These are phyloP conservation scores for Solanum clarkiae DNA, from an alignment of 257 asterid species.

Conservation along the genomic window DNA sequence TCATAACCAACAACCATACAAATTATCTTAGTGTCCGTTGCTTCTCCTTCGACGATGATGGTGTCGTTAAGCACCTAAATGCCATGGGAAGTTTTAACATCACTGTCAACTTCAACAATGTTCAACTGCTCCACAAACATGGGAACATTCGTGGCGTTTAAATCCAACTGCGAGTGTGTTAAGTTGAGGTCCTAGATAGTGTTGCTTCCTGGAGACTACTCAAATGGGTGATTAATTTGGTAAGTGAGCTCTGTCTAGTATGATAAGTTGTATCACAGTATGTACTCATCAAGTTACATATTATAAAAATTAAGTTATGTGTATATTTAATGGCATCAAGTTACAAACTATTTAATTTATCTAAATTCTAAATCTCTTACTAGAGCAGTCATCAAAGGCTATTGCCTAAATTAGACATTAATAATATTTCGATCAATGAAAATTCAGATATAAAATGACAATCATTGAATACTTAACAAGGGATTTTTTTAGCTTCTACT, in stretches of 20 bases:
- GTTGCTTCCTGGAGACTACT: background rate
- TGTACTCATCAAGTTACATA: background rate
- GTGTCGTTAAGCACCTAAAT: conserved; percentile 18
- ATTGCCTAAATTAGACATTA: conserved; percentile 17
- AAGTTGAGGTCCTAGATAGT: background rate
- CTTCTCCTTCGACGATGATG: conserved; percentile 33
- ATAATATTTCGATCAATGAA: background rate
- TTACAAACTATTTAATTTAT: conserved; percentile 10
- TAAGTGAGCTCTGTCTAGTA: too few species aligned
- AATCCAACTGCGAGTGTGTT: conserved; percentile 22
- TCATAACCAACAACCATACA: conserved; percentile 50
- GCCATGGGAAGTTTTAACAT: conserved; percentile 26
- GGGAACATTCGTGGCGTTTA: conserved; percentile 53
- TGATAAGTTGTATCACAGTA: background rate
- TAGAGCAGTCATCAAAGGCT: conserved; percentile 26
- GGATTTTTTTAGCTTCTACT: background rate
- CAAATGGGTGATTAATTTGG: background rate
- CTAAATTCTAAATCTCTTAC: conserved; percentile 34
- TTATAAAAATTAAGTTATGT: background rate
- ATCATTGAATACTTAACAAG: background rate
- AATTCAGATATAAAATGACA: background rate
- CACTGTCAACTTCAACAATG: conserved; percentile 20
- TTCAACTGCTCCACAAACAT: conserved; percentile 79
- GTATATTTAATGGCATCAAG: background rate
- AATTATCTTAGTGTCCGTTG: conserved; percentile 47